Conservation (phyloP, 1,284 basidiomycete genomes). For the Apiotrichum laibachii region DNA sequence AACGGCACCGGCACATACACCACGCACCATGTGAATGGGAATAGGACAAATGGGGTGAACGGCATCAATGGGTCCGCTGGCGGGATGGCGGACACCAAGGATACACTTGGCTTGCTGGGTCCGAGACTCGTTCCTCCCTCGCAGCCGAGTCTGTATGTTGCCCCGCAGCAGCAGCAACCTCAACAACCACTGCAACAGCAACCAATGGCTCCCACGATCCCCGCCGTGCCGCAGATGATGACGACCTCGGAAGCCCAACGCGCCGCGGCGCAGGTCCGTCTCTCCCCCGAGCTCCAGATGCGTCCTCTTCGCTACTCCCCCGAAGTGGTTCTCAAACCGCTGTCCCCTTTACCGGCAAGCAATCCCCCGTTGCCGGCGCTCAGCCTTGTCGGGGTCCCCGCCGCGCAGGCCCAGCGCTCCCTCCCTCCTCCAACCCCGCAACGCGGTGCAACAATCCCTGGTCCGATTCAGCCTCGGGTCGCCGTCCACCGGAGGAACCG, state of each 20-base stretch:
- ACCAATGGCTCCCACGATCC: neutral
- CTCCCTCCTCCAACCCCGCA: neutral
- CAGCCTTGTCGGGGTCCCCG: conserved; percentile 1
- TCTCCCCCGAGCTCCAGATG: conserved; percentile 15
- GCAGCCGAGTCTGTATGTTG: neutral
- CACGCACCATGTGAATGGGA: neutral
- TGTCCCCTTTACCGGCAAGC: conserved; percentile 6
- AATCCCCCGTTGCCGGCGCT: neutral
- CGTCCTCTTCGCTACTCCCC: conserved; percentile 1
- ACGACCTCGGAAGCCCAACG: too few species aligned
- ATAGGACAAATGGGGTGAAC: neutral
- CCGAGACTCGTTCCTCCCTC: neutral
- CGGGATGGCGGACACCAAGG: neutral
- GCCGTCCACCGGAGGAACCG: neutral
- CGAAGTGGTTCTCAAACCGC: conserved; percentile 9
- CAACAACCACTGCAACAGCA: neutral
- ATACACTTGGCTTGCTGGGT: neutral
- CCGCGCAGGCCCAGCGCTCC: neutral
- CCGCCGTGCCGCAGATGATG: neutral
- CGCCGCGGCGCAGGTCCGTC: conserved; percentile 1
- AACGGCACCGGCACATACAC: neutral
- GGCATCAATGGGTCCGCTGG: neutral
- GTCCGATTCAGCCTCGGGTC: neutral
- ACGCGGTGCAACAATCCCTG: conserved; percentile 13
- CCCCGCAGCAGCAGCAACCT: neutral